These are phyloP conservation scores for Chimonanthus praecox DNA, from an alignment of 164 flowering plant species.

Conservation along the genomic window DNA sequence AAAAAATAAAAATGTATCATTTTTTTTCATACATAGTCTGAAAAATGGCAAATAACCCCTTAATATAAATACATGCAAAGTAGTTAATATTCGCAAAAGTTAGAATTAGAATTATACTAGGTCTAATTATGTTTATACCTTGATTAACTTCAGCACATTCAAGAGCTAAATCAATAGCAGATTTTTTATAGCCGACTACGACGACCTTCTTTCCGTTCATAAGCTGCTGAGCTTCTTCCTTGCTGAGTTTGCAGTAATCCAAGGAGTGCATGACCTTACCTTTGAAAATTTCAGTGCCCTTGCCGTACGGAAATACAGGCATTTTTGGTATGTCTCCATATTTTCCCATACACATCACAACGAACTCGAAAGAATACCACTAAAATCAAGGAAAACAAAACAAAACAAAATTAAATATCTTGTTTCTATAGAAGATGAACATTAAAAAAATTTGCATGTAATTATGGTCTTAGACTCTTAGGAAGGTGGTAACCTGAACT, in stretches of 20 bases:
- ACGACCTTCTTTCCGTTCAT: conserved; percentile 68
- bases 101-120: no score
- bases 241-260: conserved; percentile 73
- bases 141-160: conserved; percentile 87
- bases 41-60: no score
- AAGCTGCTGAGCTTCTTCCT: conserved; percentile 43
- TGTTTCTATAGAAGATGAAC: no score
- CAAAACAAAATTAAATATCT: neutral
- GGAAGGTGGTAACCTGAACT: conserved; percentile 39
- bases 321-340: conserved; percentile 70
- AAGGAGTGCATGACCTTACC: conserved; percentile 79
- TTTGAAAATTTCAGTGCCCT: conserved; percentile 65
- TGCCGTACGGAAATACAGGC: conserved; percentile 51
- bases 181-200: conserved; percentile 85
- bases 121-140: conserved; percentile 33
- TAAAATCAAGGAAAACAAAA: conserved; percentile 14
- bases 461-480: no score
- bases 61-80: no score
- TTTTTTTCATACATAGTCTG: no score
- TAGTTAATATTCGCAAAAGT: no score
- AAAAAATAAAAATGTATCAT: no score
- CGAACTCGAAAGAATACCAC: conserved; percentile 74
- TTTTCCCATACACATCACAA: conserved; percentile 81
- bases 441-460: no score
- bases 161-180: conserved; percentile 77